These are phyloP conservation scores for Senecio squalidus DNA, from an alignment of 140 eudicot species.

Conservation along the genomic window DNA sequence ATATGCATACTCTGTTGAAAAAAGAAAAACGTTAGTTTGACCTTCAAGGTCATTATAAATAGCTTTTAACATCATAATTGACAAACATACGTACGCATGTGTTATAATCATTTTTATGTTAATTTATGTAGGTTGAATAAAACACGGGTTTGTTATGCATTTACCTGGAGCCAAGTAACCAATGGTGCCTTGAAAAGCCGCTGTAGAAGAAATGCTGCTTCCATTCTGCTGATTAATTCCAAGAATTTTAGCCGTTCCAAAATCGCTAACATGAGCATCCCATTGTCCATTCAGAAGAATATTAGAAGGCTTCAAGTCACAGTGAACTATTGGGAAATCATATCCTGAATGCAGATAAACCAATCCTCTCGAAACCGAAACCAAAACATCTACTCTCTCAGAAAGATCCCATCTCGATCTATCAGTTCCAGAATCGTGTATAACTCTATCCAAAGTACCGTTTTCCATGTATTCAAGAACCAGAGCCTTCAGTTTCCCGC, in stretches of 20 bases:
- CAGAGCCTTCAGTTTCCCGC: not conserved
- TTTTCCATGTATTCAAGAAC: slow-evolving; percentile 3
- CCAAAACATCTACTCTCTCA: slow-evolving; percentile 8
- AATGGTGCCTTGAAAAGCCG: slow-evolving; percentile 67
- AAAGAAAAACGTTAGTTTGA: not conserved
- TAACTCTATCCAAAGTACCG: not conserved
- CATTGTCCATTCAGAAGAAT: not conserved
- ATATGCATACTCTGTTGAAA: slow-evolving; percentile 58
- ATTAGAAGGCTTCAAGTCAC: slow-evolving; percentile 7
- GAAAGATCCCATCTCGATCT: not conserved
- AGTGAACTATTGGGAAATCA: slow-evolving; percentile 6
- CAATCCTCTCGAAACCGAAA: not conserved
- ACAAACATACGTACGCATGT: no score
- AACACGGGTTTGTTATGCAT: not conserved
- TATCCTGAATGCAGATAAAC: not conserved
- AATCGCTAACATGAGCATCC: slow-evolving; percentile 2
- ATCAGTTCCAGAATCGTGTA: not conserved
- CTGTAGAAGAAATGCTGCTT: slow-evolving; percentile 35
- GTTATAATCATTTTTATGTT: not conserved
- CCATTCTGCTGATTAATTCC: slow-evolving; percentile 42
- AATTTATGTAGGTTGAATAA: not conserved
- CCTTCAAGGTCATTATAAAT: not conserved
- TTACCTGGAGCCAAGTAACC: slow-evolving; percentile 94
- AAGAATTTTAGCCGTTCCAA: slow-evolving; percentile 49
- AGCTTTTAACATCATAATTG: not conserved